Evolutionary conservation across 1,139 yeast species (phyloP).

Genomic region (Scheffersomyces stambukii): DNA sequence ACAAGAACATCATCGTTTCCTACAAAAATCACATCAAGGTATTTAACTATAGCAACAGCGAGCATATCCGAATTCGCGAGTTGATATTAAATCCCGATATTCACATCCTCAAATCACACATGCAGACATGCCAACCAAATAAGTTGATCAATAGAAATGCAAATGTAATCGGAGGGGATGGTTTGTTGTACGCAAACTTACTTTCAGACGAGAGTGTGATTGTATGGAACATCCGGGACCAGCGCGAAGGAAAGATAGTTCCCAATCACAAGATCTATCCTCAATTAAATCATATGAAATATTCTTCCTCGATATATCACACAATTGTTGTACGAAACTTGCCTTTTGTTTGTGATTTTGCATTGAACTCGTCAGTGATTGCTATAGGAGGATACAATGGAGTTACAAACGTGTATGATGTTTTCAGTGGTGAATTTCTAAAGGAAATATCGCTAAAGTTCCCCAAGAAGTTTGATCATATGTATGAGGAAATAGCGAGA

Average conservation of each 20-base stretch:
- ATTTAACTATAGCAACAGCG: constrained; percentile 16
- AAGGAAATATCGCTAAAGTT: constrained; percentile 45
- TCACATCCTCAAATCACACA: constrained; percentile 16
- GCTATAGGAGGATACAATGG: constrained; percentile 66
- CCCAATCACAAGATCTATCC: constrained; percentile 20
- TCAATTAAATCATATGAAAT: constrained; percentile 14
- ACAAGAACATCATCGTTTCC: constrained; percentile 32
- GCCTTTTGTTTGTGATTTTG: constrained; percentile 22
- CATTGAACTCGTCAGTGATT: constrained; percentile 43
- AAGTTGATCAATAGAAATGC: constrained; percentile 11
- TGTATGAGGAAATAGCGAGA: constrained; percentile 29
- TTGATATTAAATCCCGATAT: constrained; percentile 12
- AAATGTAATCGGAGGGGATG: constrained; percentile 32
- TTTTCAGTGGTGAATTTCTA: constrained; percentile 53
- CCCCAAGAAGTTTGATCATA: constrained; percentile 34
- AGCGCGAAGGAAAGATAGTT: constrained; percentile 10
- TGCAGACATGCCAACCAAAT: constrained; percentile 12
- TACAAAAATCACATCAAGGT: constrained; percentile 22
- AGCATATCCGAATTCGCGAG: constrained; percentile 4
- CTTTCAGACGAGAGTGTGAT: constrained; percentile 33
- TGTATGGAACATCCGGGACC: constrained; percentile 40
- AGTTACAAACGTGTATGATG: constrained; percentile 56
- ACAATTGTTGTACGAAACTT: constrained; percentile 6
- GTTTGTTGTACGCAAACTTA: constrained; percentile 33
- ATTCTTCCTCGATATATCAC: constrained; percentile 12